A percentile compares a stretch with the other conserved stretches of the same genome.
These are phyloP conservation scores for Mortierella sp. DNA, from an alignment of 371 early-diverging fungal species.

Conservation along the genomic window DNA sequence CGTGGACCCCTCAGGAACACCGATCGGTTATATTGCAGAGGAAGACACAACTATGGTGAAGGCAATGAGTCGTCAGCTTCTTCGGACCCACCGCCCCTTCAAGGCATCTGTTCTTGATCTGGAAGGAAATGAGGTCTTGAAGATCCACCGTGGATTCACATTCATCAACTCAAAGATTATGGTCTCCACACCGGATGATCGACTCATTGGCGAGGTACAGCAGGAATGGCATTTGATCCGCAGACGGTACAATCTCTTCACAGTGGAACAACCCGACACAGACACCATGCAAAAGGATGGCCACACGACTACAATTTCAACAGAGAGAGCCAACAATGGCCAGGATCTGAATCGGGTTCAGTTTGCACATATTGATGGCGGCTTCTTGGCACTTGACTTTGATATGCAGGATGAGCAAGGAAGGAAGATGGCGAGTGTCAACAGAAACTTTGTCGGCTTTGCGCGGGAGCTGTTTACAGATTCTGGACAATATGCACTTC, in stretches of 20 bases:
- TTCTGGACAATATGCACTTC: conserved; percentile 84
- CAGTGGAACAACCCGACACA: conserved; percentile 54
- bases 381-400: conserved; percentile 87
- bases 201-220: conserved; percentile 87
- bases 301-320: conserved; percentile 27
- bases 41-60: conserved; percentile 72
- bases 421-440: conserved; percentile 70
- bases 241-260: conserved; percentile 86
- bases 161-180: conserved; percentile 83
- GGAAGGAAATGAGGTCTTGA: conserved; percentile 77
- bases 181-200: conserved; percentile 69
- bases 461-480: conserved; percentile 92
- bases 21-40: conserved; percentile 86
- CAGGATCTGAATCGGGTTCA: conserved; percentile 58
- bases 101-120: conserved; percentile 80
- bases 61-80: conserved; percentile 76
- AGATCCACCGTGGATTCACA: conserved; percentile 82
- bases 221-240: conserved; percentile 91
- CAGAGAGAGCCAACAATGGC: conserved; percentile 15
- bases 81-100: conserved; percentile 84
- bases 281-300: background rate
- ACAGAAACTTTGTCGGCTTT: conserved; percentile 88
- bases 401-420: conserved; percentile 74
- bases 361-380: conserved; percentile 85
- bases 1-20: conserved; percentile 74